These are phyloP conservation scores for Diaporthe citri DNA, from an alignment of 2,329 filamentous ascomycete species.

Conservation along the genomic window DNA sequence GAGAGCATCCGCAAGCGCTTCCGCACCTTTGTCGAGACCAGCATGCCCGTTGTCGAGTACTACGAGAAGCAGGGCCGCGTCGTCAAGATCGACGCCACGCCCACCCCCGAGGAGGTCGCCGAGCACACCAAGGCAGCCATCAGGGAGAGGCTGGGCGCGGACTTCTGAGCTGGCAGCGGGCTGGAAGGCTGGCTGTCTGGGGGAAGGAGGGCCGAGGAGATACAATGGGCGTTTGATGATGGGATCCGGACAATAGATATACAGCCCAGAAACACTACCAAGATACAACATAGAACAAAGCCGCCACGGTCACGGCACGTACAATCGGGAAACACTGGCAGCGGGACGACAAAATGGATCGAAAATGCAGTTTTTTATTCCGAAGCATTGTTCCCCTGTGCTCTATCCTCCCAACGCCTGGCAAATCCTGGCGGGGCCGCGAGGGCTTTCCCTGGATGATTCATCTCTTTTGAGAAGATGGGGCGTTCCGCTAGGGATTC, in stretches of 20 bases:
- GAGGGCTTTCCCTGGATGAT: slow-evolving; percentile 10
- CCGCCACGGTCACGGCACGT: slow-evolving; percentile 11
- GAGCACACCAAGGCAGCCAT: slow-evolving; percentile 65
- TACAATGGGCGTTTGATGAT: slow-evolving; percentile 13
- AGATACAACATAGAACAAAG: slow-evolving; percentile 33
- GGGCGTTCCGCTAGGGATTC: background rate
- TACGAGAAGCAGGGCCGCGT: slow-evolving; percentile 84
- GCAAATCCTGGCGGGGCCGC: slow-evolving; percentile 22
- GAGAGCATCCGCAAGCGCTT: slow-evolving; percentile 98
- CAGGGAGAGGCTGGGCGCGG: slow-evolving; percentile 60
- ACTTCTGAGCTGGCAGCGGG: slow-evolving; percentile 49
- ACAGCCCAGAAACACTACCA: background rate
- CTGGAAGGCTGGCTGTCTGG: background rate
- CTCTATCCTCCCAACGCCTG: slow-evolving; percentile 41
- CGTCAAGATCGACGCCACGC: slow-evolving; percentile 81
- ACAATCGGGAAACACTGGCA: slow-evolving; percentile 1
- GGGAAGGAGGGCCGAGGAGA: background rate
- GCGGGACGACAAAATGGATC: slow-evolving; percentile 21
- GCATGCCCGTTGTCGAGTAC: slow-evolving; percentile 95
- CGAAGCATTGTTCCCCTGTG: slow-evolving; percentile 38
- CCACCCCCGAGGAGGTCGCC: slow-evolving; percentile 73
- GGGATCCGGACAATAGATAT: slow-evolving; percentile 8
- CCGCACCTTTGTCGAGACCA: slow-evolving; percentile 92
- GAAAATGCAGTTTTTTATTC: slow-evolving; percentile 40
- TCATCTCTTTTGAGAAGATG: slow-evolving; percentile 11